These are phyloP conservation scores for Periglandula ipomoeae DNA, from an alignment of 2,329 filamentous ascomycete genomes.

Conservation along the genomic window DNA sequence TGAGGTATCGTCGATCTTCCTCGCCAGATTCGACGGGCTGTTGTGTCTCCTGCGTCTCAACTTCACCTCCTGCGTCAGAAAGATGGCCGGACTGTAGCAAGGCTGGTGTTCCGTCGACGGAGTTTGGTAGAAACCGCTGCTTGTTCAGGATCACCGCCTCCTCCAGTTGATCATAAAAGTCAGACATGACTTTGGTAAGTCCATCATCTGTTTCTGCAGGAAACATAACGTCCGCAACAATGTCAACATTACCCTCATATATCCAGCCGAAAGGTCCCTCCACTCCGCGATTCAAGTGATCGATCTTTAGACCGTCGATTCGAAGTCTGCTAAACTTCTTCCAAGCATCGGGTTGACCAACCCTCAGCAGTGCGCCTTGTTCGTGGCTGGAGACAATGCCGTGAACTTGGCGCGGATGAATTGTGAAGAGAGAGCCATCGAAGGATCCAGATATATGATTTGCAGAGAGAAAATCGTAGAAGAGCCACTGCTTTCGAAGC, in stretches of 20 bases:
- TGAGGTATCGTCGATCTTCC: slow-evolving; percentile 68
- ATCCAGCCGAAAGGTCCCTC: slow-evolving; percentile 97
- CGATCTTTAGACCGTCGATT: slow-evolving; percentile 89
- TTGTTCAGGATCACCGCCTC: slow-evolving; percentile 78
- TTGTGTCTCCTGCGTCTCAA: slow-evolving; percentile 6
- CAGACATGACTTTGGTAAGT: slow-evolving; percentile 88
- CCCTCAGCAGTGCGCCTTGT: slow-evolving; percentile 41
- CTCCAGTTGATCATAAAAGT: slow-evolving; percentile 94
- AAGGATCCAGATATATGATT: slow-evolving; percentile 95
- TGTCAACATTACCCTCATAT: slow-evolving; percentile 92
- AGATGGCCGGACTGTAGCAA: slow-evolving; percentile 24
- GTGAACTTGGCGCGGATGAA: slow-evolving; percentile 87
- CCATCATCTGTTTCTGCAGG: slow-evolving; percentile 81
- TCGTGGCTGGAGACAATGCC: slow-evolving; percentile 57
- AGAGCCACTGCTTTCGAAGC: slow-evolving; percentile 90
- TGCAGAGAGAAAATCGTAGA: slow-evolving; percentile 93
- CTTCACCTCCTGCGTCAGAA: slow-evolving; percentile 18
- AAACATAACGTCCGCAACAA: slow-evolving; percentile 91
- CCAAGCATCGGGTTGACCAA: slow-evolving; percentile 66
- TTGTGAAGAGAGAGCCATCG: slow-evolving; percentile 92
- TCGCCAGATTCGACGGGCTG: slow-evolving; percentile 17
- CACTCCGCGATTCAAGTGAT: slow-evolving; percentile 89
- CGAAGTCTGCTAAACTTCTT: slow-evolving; percentile 91
- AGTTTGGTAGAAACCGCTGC: slow-evolving; percentile 50
- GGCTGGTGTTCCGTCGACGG: slow-evolving; percentile 18